Evolutionary conservation across 495 filamentous ascomycete genomes (phyloP), one percentile per base, ranked within the genome.

Genomic region (Letharia lupina): DNA sequence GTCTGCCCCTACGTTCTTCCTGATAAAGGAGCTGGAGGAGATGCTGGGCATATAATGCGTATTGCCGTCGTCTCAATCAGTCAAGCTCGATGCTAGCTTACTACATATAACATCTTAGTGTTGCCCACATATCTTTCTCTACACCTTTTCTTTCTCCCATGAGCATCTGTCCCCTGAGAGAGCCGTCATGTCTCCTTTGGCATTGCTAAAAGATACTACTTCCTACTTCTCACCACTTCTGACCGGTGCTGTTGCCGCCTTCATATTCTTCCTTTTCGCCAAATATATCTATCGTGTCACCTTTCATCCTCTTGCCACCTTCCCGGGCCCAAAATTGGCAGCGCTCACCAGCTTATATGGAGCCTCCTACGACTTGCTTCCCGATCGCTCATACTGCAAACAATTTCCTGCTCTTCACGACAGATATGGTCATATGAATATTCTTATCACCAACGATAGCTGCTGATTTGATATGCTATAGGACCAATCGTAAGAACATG

Each of bases 241-340:
- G 28, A 35, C 31, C 0, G 52, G 12, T 35, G 52, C 31, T 18
- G 4, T 31, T 28, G 20, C 41, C 8, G 42, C 60, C n/a, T 35
- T 47, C n/a, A 20, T 35, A 18, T 9, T 62, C 60, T 47, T 45
- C 23, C 20, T 31, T 12, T 3, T 47, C 20, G 35, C 42, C 10
- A 39, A 37, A 45, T 62, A 37, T 41, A 48, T 62, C 48, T 50
- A 62, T 37, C 61, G 61, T 37, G n/a, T 50, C 28, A 48, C 48
- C 33, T 67, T 67, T n/a, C 69, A 71, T 45, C 69, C 69, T 18
- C 52, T 71, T 28, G 59, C 69, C 52, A 15, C n/a, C 15, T 71
- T 69, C 54, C 67, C 62, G 7, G 69, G 69, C 33, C 69, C 69
- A 7, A 40, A 20, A 16, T 15, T 67, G 11, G 63, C 67, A 35